phyloP scores from a whole-genome alignment of 345 rosid species.

The Salix dunnii region DNA sequence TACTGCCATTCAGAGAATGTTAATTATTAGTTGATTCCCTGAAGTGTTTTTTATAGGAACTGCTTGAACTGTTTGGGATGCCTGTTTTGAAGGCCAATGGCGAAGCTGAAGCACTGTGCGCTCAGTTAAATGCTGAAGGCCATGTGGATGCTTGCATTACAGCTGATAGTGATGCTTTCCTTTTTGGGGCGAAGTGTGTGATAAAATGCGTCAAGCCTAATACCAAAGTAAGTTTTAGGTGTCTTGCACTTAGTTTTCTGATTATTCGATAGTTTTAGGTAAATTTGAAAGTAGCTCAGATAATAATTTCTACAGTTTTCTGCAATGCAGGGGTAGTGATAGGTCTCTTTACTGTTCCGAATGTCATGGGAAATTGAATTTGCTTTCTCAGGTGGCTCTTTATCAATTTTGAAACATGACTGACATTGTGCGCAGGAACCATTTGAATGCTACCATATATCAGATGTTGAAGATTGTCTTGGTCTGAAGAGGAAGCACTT shows the following conservation, averaged over 20 bases:
- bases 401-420: slow-evolving; percentile 11
- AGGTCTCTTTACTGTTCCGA: background rate
- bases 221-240: slow-evolving; percentile 47
- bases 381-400: background rate
- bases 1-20: no score
- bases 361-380: background rate
- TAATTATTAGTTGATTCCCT: background rate
- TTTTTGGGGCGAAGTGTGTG: slow-evolving; percentile 81
- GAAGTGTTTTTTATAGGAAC: slow-evolving; percentile 42
- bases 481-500: slow-evolving; percentile 77
- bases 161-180: slow-evolving; percentile 90
- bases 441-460: slow-evolving; percentile 76
- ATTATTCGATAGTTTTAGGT: background rate
- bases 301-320: background rate
- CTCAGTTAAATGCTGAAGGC: slow-evolving; percentile 71
- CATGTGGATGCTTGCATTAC: slow-evolving; percentile 89
- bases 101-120: slow-evolving; percentile 95
- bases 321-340: background rate
- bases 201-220: slow-evolving; percentile 73
- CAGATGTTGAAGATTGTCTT: slow-evolving; percentile 82
- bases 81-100: slow-evolving; percentile 74
- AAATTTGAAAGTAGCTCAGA: background rate
- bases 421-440: slow-evolving; percentile 60
- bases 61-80: slow-evolving; percentile 79
- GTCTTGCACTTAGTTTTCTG: background rate